These are phyloP conservation scores for Coleophoma cylindrospora DNA, from an alignment of 2,329 filamentous ascomycete genomes.

Conservation along the genomic window DNA sequence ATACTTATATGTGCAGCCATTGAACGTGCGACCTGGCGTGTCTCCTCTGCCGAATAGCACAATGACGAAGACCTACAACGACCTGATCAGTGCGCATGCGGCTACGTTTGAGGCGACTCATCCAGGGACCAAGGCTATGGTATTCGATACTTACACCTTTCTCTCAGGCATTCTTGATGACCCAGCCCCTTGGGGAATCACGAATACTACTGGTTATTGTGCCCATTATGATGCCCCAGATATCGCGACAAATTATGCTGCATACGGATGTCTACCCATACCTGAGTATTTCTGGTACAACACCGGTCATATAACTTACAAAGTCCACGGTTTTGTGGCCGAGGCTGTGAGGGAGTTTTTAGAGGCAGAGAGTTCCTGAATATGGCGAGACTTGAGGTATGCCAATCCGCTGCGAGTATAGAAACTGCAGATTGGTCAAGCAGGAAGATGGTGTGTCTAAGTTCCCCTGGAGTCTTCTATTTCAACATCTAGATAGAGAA, in stretches of 20 bases:
- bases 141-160: conserved; percentile 38
- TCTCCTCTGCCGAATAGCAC: conserved; percentile 37
- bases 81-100: conserved; percentile 23
- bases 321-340: conserved; percentile 33
- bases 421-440: too few species aligned
- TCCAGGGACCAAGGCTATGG: conserved; percentile 29
- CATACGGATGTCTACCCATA: conserved; percentile 39
- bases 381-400: too few species aligned
- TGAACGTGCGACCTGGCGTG: conserved; percentile 7
- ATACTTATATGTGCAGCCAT: too few species aligned
- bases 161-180: conserved; percentile 37
- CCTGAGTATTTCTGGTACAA: conserved; percentile 43
- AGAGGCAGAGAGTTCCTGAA: background rate
- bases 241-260: conserved; percentile 33
- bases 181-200: conserved; percentile 34
- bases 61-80: conserved; percentile 40
- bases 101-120: conserved; percentile 17
- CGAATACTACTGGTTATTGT: conserved; percentile 40
- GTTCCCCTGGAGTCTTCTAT: too few species aligned
- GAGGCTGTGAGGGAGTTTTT: conserved; percentile 17
- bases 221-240: conserved; percentile 38
- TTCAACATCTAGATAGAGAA: too few species aligned
- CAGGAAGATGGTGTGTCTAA: too few species aligned
- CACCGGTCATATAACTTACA: conserved; percentile 38
- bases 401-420: too few species aligned